Evolutionary conservation across 163 green algal species (phyloP), one percentile per base, ranked within the genome.

Genomic region (Trebouxia gelatinosa): DNA sequence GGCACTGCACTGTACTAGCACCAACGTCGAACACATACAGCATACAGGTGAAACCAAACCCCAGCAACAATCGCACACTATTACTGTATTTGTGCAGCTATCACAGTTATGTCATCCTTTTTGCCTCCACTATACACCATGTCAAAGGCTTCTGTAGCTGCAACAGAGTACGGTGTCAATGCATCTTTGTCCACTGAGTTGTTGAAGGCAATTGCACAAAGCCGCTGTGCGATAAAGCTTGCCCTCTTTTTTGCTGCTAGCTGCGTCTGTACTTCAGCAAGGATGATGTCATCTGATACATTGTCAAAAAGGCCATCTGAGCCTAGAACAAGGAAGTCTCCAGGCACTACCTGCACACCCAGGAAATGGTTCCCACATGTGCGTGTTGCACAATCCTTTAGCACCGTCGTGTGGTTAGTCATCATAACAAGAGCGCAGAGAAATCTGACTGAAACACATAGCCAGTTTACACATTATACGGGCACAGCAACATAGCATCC

Each of bases 101-200:
- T 51, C 0, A 97, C 91, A 0, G 92, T 95, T 76, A 98, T 98
- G 84, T 98, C 94, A 70, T 98, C 94, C 26, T 82, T 83, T 80
- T 98, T 98, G 43, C 94, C 94, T 0, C 94, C 94, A 1, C 67
- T 84, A 80, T 97, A 97, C n/a, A 97, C 89, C 93, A 98, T 97
- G 83, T 98, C 89, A 77, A 98, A 98, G 5, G 88, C 89, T 78
- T 97, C 93, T 17, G 86, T 90, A 19, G 94, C 94, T 4, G 83
- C 92, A 3, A 83, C 71, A n/a, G 85, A 91, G 87, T 98, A 98
- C 26, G 95, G 95, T 31, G 94, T 98, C 5, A 79, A 40, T 0
- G 81, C 65, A 34, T 85, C 17, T 68, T 90, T 93, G 82, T 98
- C 92, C 34, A 94, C 65, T 21, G 83, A 89, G 35, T 86, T 81